phyloP scores from a whole-genome alignment of 306 rosid genomes.

The Cucumis sativus region Cucumber_9930_V3 NC_026657.2:8939001-8939500 shows the following conservation, averaged over 20 bases:
- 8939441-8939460: constrained; percentile 57
- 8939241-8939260: constrained; percentile 49
- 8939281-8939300: constrained; percentile 6
- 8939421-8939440: constrained; percentile 89
- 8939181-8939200: constrained; percentile 59
- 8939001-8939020: constrained; percentile 62
- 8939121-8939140: constrained; percentile 75
- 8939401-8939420: constrained; percentile 74
- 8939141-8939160: constrained; percentile 37
- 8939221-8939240: constrained; percentile 78
- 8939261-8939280: constrained; percentile 34
- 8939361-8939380: constrained; percentile 55
- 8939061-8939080: constrained; percentile 66
- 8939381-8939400: constrained; percentile 44
- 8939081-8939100: constrained; percentile 84
- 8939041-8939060: constrained; percentile 75
- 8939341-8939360: constrained; percentile 75
- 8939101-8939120: constrained; percentile 66
- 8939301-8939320: constrained; percentile 25
- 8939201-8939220: constrained; percentile 55
- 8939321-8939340: constrained; percentile 57
- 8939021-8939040: constrained; percentile 88
- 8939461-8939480: constrained; percentile 67
- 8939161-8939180: constrained; percentile 28
- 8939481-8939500: constrained; percentile 74